Percentiles rank a stretch among this genome's conserved stretches.
Conservation (phyloP, 352 stramenopile genomes). For the Phytophthora tentaculata region DNA sequence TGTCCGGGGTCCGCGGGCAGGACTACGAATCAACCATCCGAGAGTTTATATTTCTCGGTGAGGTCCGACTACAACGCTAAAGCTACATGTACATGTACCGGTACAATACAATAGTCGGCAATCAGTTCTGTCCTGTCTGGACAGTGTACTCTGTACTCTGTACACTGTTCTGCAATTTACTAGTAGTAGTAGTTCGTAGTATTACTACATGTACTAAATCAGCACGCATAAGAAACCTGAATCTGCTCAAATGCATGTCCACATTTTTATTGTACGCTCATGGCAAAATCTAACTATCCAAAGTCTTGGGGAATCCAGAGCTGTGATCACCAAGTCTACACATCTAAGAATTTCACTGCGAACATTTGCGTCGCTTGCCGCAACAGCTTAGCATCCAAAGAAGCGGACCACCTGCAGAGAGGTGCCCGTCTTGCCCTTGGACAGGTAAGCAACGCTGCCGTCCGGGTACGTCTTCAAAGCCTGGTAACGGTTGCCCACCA, state of each 20-base stretch:
- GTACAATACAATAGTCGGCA: no score
- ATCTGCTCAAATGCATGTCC: not conserved
- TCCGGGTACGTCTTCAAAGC: constrained; percentile 59
- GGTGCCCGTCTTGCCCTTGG: constrained; percentile 45
- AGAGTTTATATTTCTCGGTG: no score
- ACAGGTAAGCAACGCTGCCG: constrained; percentile 60
- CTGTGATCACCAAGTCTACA: not conserved
- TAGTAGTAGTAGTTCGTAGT: no score
- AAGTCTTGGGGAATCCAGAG: not conserved
- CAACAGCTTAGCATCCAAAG: constrained; percentile 41
- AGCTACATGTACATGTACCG: no score
- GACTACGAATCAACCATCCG: no score
- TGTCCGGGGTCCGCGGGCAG: not conserved
- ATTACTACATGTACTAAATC: no score
- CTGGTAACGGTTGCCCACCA: constrained; percentile 72
- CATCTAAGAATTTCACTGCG: not conserved
- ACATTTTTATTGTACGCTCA: not conserved
- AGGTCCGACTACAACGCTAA: no score
- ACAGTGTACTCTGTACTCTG: no score
- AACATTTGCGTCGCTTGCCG: not conserved
- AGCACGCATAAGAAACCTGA: no score
- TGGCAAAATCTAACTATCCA: not conserved
- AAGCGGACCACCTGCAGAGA: constrained; percentile 63
- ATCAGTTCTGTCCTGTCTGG: no score
- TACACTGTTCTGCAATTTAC: no score